A percentile compares a stretch with the other conserved stretches of the same genome.
Evolutionary conservation across 2,329 filamentous ascomycete genomes (phyloP).

Genomic region (Fusarium sp.): DNA sequence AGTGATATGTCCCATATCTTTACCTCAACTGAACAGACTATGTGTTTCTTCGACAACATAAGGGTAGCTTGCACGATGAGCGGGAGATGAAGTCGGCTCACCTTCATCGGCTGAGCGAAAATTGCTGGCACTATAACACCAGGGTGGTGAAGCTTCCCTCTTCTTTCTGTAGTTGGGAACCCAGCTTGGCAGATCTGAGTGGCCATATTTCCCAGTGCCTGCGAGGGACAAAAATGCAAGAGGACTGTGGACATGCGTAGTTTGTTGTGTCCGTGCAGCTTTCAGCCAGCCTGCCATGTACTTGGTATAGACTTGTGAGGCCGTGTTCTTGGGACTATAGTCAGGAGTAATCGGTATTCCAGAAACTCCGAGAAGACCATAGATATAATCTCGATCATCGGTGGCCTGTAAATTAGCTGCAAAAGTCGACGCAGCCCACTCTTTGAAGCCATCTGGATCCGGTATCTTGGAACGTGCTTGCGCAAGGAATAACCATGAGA

Average conservation of each 20-base stretch:
- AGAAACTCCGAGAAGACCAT: constrained; percentile 14
- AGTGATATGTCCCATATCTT: background rate
- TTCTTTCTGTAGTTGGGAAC: background rate
- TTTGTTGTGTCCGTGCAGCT: background rate
- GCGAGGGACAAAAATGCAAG: constrained; percentile 4
- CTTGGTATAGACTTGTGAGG: constrained; percentile 2
- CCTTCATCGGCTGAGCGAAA: background rate
- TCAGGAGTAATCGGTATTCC: background rate
- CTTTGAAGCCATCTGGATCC: constrained; percentile 11
- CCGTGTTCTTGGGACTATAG: background rate
- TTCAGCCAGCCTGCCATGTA: constrained; percentile 1
- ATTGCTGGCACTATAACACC: background rate
- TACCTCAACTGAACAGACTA: background rate
- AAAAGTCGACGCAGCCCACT: constrained; percentile 9
- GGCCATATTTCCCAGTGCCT: background rate
- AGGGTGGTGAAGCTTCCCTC: background rate
- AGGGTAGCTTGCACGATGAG: background rate
- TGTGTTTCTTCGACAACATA: background rate
- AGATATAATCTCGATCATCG: background rate
- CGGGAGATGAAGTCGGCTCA: background rate
- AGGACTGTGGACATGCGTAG: background rate
- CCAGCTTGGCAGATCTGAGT: constrained; percentile 3
- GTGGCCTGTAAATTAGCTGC: constrained; percentile 2
- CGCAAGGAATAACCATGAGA: background rate
- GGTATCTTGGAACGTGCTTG: constrained; percentile 9